These are phyloP conservation scores for Alternaria angustiovoidea DNA, from an alignment of 2,329 filamentous ascomycete species.

Conservation along the genomic window DNA sequence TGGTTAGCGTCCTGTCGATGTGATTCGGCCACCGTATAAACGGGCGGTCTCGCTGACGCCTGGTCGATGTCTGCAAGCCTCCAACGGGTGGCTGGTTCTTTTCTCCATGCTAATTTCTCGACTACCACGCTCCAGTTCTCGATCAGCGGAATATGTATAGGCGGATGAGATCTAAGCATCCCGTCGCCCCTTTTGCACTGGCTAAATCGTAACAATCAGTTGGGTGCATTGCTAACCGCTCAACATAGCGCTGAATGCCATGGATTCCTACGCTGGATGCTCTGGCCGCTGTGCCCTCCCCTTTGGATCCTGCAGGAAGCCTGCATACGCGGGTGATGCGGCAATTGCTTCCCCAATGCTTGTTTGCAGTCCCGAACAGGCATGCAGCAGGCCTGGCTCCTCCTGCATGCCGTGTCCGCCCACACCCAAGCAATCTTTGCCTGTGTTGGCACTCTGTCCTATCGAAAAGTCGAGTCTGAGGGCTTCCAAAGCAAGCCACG, in stretches of 20 bases:
- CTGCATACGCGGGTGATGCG: conserved; percentile 12
- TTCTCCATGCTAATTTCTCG: conserved; percentile 10
- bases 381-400: conserved; percentile 10
- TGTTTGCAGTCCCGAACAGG: conserved; percentile 6
- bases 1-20: conserved; percentile 9
- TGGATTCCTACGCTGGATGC: conserved; percentile 1
- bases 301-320: not conserved
- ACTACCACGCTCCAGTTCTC: conserved; percentile 6
- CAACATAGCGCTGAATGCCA: not conserved
- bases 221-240: conserved; percentile 3
- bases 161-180: conserved; percentile 1
- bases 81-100: conserved; percentile 10
- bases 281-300: conserved; percentile 8
- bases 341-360: conserved; percentile 15
- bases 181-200: not conserved
- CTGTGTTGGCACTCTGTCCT: conserved; percentile 2
- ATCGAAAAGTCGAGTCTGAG: conserved; percentile 5
- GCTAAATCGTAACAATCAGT: conserved; percentile 14
- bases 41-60: conserved; percentile 13
- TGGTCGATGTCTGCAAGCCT: conserved; percentile 10
- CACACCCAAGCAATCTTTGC: conserved; percentile 10
- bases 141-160: not conserved
- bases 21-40: conserved; percentile 2
- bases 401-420: conserved; percentile 5
- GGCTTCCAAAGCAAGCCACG: conserved; percentile 3